A percentile compares a stretch with the other conserved stretches of the same genome.
phyloP scores from a whole-genome alignment of 176 grass and related monocot species.

The Eragrostis nindensis region DNA sequence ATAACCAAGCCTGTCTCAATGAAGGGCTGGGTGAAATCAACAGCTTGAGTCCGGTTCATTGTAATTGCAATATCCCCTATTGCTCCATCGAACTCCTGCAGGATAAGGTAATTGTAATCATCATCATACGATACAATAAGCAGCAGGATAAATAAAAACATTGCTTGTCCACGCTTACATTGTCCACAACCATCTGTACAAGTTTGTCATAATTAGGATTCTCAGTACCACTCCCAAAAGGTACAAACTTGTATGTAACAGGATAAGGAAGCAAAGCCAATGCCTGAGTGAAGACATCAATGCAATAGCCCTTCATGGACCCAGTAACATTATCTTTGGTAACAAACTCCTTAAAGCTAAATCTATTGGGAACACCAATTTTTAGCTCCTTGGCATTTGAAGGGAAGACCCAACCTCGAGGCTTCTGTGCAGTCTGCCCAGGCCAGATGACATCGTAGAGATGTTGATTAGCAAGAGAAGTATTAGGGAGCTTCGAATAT shows the following conservation, averaged over 20 bases:
- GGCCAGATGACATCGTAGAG: slow-evolving; percentile 95
- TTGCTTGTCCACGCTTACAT: slow-evolving; percentile 59
- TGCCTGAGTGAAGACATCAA: slow-evolving; percentile 89
- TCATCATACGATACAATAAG: slow-evolving; percentile 28
- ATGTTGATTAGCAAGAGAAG: slow-evolving; percentile 62
- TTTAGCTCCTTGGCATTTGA: slow-evolving; percentile 77
- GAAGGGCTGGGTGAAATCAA: slow-evolving; percentile 93
- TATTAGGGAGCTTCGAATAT: slow-evolving; percentile 71
- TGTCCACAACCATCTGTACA: slow-evolving; percentile 60
- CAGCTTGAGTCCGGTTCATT: slow-evolving; percentile 60
- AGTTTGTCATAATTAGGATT: slow-evolving; percentile 77
- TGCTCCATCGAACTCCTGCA: slow-evolving; percentile 79
- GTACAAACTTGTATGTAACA: slow-evolving; percentile 74
- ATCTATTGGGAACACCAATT: slow-evolving; percentile 82
- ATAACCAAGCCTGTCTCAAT: slow-evolving; percentile 90
- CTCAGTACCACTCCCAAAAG: slow-evolving; percentile 69
- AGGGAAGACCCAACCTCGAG: slow-evolving; percentile 92
- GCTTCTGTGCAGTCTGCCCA: slow-evolving; percentile 66
- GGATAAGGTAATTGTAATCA: slow-evolving; percentile 31
- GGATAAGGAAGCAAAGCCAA: slow-evolving; percentile 90
- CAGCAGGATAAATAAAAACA: background rate
- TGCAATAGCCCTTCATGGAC: slow-evolving; percentile 78
- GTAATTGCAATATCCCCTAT: slow-evolving; percentile 86
- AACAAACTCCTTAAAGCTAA: slow-evolving; percentile 72
- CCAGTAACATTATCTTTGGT: slow-evolving; percentile 56